phyloP scores from a whole-genome alignment of 1,284 basidiomycete species.

The Trichosporon asahii region DNA sequence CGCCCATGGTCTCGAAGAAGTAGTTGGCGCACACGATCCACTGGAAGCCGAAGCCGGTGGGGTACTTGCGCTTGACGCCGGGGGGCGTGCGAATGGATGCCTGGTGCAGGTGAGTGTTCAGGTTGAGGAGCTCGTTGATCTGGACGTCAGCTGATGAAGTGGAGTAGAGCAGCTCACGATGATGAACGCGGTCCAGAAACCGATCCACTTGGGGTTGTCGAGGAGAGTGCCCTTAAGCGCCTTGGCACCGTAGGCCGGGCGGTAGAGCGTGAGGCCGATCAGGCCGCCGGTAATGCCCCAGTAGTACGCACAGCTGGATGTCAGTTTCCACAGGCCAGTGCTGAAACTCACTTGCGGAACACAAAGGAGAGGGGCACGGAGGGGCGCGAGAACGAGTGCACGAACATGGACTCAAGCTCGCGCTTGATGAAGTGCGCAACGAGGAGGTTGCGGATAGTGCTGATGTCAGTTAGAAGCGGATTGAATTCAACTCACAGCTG shows the following conservation, averaged over 20 bases:
- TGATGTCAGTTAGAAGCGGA: conserved; percentile 42
- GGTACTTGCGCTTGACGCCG: conserved; percentile 75
- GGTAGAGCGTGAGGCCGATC: conserved; percentile 74
- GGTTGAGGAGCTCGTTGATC: conserved; percentile 85
- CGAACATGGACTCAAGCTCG: conserved; percentile 87
- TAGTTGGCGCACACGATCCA: conserved; percentile 90
- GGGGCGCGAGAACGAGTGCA: conserved; percentile 90
- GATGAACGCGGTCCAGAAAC: conserved; percentile 67
- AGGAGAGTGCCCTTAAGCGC: conserved; percentile 67
- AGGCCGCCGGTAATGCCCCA: conserved; percentile 76
- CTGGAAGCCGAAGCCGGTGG: conserved; percentile 73
- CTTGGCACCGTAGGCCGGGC: conserved; percentile 61
- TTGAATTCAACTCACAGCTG: conserved; percentile 34
- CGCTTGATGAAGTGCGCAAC: conserved; percentile 88
- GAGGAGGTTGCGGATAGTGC: conserved; percentile 73
- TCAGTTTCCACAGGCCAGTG: neutral
- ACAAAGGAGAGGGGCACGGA: conserved; percentile 89
- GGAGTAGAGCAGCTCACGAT: conserved; percentile 58
- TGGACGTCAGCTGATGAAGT: conserved; percentile 47
- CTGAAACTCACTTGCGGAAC: conserved; percentile 73
- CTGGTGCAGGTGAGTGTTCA: conserved; percentile 76
- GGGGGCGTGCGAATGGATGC: conserved; percentile 77
- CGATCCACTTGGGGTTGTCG: conserved; percentile 66
- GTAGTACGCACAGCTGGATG: conserved; percentile 75
- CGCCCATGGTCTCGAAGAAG: conserved; percentile 81